phyloP scores from a whole-genome alignment of 2,329 filamentous ascomycete species.

The Phialophora chinensis region DNA sequence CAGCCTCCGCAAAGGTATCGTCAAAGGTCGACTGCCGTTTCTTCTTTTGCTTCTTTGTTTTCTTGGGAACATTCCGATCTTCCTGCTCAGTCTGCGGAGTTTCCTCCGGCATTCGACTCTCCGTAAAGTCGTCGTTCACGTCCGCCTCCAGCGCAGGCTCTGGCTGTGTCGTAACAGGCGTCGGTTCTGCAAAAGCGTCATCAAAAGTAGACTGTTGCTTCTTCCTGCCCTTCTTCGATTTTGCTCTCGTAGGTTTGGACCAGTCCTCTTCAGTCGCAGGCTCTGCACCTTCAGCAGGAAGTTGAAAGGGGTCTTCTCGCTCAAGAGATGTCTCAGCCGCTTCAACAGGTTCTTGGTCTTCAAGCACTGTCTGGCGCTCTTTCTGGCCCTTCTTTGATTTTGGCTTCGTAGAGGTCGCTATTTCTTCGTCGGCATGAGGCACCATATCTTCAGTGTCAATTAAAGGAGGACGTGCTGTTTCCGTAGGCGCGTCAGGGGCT shows the following conservation, averaged over 20 bases:
- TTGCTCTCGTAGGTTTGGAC: conserved; percentile 38
- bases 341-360: neutral
- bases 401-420: conserved; percentile 35
- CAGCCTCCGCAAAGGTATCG: neutral
- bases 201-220: neutral
- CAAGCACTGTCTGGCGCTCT: neutral
- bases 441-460: neutral
- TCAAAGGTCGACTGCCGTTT: neutral
- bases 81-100: neutral
- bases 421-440: neutral
- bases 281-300: neutral
- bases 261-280: neutral
- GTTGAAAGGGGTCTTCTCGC: neutral
- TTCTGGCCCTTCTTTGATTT: conserved; percentile 39
- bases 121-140: neutral
- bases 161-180: neutral
- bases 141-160: neutral
- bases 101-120: neutral
- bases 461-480: neutral
- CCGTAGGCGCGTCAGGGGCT: neutral
- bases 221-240: conserved; percentile 38
- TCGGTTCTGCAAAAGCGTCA: neutral
- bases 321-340: neutral
- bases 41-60: neutral
- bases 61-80: neutral